Evolutionary conservation across 345 rosid genomes (phyloP).

Genomic region (Lepidium africanum): DNA sequence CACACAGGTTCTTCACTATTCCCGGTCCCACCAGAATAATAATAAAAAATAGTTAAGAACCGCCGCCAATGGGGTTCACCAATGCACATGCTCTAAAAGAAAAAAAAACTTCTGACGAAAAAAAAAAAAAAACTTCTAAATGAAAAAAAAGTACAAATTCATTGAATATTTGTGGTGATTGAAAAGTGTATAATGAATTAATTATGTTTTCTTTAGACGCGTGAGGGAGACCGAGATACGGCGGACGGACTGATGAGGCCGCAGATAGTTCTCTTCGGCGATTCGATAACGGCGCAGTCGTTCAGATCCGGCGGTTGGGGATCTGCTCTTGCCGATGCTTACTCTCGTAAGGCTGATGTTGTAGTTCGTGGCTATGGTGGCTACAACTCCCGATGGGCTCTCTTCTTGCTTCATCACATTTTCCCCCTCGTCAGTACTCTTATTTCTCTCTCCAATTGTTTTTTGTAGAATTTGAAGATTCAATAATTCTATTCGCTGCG

Average conservation of each 20-base stretch:
- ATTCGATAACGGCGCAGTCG: slow-evolving; percentile 78
- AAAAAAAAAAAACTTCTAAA: no score
- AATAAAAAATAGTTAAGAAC: no score
- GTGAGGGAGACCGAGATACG: not conserved
- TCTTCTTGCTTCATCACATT: slow-evolving; percentile 66
- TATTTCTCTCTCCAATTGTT: not conserved
- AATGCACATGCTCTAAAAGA: no score
- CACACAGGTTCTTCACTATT: no score
- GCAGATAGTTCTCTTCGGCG: slow-evolving; percentile 74
- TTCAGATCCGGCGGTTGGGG: slow-evolving; percentile 88
- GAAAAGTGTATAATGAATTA: no score
- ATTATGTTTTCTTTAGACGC: no score
- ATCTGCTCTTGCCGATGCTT: slow-evolving; percentile 65
- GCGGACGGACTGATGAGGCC: slow-evolving; percentile 41
- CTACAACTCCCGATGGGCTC: slow-evolving; percentile 90
- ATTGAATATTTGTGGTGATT: no score
- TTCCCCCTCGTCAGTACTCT: slow-evolving; percentile 52
- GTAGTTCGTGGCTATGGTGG: slow-evolving; percentile 92
- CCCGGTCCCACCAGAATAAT: no score
- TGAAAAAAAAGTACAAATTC: no score
- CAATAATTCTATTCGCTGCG: not conserved
- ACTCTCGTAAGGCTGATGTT: slow-evolving; percentile 86
- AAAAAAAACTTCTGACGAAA: no score
- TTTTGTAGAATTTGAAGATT: not conserved
- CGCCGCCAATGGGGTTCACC: no score